These are phyloP conservation scores for Athelia psychrophila DNA, from an alignment of 1,284 basidiomycete species.

Conservation along the genomic window DNA sequence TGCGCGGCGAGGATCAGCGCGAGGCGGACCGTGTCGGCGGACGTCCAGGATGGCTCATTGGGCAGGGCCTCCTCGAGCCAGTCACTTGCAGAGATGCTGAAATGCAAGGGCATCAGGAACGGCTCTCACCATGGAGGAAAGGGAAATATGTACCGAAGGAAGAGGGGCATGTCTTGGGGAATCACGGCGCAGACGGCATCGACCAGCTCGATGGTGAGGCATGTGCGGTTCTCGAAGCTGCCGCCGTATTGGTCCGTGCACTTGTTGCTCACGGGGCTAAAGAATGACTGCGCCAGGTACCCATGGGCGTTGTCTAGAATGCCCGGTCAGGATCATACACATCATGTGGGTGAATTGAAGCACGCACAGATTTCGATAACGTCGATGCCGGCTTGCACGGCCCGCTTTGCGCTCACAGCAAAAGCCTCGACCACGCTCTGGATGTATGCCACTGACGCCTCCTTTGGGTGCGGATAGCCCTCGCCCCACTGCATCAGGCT, in stretches of 20 bases:
- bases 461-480: constrained; percentile 51
- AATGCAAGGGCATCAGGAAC: too few species aligned
- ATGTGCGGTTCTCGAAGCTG: constrained; percentile 65
- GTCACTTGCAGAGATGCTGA: constrained; percentile 51
- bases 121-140: constrained; percentile 33
- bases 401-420: constrained; percentile 51
- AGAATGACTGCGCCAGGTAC: constrained; percentile 52
- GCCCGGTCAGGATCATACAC: neutral
- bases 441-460: constrained; percentile 51
- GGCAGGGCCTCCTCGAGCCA: constrained; percentile 48
- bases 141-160: constrained; percentile 52
- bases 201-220: constrained; percentile 58
- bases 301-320: constrained; percentile 59
- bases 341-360: neutral
- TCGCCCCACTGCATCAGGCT: constrained; percentile 53
- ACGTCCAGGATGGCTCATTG: constrained; percentile 43
- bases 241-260: constrained; percentile 76
- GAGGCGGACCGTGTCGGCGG: constrained; percentile 50
- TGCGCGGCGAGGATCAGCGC: constrained; percentile 39
- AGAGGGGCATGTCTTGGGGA: constrained; percentile 59
- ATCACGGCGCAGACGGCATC: constrained; percentile 51
- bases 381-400: constrained; percentile 57
- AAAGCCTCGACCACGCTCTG: constrained; percentile 58
- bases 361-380: constrained; percentile 75
- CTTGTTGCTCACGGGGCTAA: constrained; percentile 64